Evolutionary conservation across 768 basidiomycete genomes (phyloP).

Genomic region (Xerocomus spinulosus): DNA sequence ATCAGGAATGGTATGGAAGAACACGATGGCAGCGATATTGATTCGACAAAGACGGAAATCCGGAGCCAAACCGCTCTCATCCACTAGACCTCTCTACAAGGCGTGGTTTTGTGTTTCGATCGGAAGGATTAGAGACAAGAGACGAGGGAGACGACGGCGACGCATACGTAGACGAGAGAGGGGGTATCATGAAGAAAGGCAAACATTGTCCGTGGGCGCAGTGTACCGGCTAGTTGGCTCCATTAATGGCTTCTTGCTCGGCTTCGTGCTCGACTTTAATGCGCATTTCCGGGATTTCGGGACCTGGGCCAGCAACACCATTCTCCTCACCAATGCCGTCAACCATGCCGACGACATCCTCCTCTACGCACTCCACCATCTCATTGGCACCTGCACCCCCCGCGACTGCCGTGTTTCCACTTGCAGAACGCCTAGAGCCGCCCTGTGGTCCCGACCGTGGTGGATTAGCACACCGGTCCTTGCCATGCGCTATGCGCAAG

Average conservation of each 20-base stretch:
- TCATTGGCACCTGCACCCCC: slow-evolving; percentile 12
- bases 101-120: slow-evolving; percentile 32
- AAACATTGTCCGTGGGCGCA: slow-evolving; percentile 25
- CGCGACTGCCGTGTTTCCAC: slow-evolving; percentile 33
- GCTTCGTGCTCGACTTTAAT: slow-evolving; percentile 34
- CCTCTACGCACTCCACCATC: slow-evolving; percentile 19
- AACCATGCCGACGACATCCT: slow-evolving; percentile 18
- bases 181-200: slow-evolving; percentile 29
- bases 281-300: slow-evolving; percentile 40
- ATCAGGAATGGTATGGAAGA: slow-evolving; percentile 6
- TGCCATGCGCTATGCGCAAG: slow-evolving; percentile 90
- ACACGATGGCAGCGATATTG: too few relatives aligned
- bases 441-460: slow-evolving; percentile 81
- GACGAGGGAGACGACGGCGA: slow-evolving; percentile 11
- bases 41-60: slow-evolving; percentile 28
- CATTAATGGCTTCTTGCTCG: slow-evolving; percentile 24
- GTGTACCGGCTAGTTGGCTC: slow-evolving; percentile 18
- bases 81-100: slow-evolving; percentile 34
- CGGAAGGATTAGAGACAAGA: slow-evolving; percentile 15
- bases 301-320: slow-evolving; percentile 20
- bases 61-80: slow-evolving; percentile 45
- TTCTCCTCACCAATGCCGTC: slow-evolving; percentile 26
- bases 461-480: slow-evolving; percentile 92
- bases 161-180: slow-evolving; percentile 25
- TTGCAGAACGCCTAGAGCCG: slow-evolving; percentile 46